These are phyloP conservation scores for Globisporangium solare DNA, from an alignment of 352 stramenopile genomes.

Conservation along the genomic window DNA sequence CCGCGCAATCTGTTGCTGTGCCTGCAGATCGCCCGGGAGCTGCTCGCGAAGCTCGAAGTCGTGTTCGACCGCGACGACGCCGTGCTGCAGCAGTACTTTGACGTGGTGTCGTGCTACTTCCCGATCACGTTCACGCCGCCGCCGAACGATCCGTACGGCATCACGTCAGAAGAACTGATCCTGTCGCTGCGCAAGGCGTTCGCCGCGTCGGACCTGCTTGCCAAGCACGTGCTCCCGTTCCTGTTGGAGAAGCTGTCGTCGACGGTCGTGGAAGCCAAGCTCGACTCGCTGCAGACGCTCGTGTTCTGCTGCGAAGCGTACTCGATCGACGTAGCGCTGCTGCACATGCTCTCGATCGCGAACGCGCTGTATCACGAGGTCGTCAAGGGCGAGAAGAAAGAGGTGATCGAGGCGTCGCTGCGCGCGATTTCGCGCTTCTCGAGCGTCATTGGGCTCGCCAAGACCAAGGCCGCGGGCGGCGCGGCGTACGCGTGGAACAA, in stretches of 20 bases:
- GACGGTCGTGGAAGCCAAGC: slow-evolving; percentile 72
- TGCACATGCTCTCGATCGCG: slow-evolving; percentile 63
- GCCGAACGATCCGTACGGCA: slow-evolving; percentile 88
- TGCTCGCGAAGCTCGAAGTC: slow-evolving; percentile 49
- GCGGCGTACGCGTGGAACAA: slow-evolving; percentile 79
- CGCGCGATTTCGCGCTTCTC: slow-evolving; percentile 62
- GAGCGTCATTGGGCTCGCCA: slow-evolving; percentile 56
- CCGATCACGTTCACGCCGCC: slow-evolving; percentile 90
- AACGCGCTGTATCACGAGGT: slow-evolving; percentile 79
- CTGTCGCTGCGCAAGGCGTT: slow-evolving; percentile 77
- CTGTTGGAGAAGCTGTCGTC: slow-evolving; percentile 84
- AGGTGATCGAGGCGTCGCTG: slow-evolving; percentile 63
- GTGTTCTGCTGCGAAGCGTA: slow-evolving; percentile 80
- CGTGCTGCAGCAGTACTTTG: slow-evolving; percentile 82
- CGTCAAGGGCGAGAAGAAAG: slow-evolving; percentile 79
- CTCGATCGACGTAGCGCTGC: slow-evolving; percentile 71
- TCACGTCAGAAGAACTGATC: slow-evolving; percentile 84
- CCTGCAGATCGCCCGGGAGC: slow-evolving; percentile 59
- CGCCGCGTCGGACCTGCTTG: slow-evolving; percentile 69
- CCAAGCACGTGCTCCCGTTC: slow-evolving; percentile 79
- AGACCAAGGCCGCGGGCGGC: slow-evolving; percentile 43
- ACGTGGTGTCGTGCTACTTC: slow-evolving; percentile 90
- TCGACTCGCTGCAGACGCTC: slow-evolving; percentile 79
- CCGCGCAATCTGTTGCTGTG: slow-evolving; percentile 81
- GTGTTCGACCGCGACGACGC: slow-evolving; percentile 67